Conservation (phyloP, 768 basidiomycete species). For the Naganishia kalamii region DNA sequence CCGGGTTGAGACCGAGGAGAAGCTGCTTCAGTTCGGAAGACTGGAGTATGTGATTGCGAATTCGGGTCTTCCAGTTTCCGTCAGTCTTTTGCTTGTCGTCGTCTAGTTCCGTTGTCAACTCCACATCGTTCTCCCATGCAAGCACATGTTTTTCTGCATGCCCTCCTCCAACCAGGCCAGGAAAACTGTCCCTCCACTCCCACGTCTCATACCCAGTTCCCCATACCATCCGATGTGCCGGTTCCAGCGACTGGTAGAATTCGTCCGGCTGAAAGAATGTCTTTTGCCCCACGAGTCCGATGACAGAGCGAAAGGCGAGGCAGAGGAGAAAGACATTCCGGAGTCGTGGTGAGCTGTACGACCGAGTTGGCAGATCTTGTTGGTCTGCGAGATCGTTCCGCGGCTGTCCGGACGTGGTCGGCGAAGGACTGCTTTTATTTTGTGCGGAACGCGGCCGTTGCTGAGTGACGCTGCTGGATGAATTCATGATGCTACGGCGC, state of each 20-base stretch:
- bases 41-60: too few species aligned
- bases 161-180: background rate
- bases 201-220: conserved; percentile 89
- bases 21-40: conserved; percentile 19
- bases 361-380: background rate
- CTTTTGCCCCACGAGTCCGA: conserved; percentile 26
- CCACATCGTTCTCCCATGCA: background rate
- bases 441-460: too few species aligned
- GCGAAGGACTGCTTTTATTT: too few species aligned
- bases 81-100: too few species aligned
- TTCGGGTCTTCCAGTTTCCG: too few species aligned
- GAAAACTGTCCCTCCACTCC: conserved; percentile 65
- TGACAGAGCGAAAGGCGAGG: conserved; percentile 27
- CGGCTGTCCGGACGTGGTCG: too few species aligned
- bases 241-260: conserved; percentile 89
- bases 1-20: background rate
- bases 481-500: too few species aligned
- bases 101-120: conserved; percentile 1
- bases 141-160: background rate
- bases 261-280: conserved; percentile 97
- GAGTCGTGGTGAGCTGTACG: background rate
- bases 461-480: too few species aligned
- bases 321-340: background rate
- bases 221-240: conserved; percentile 79
- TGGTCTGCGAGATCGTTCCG: too few species aligned